Conservation (phyloP, 2,329 filamentous ascomycete species). For the Aspergillus pseudotamarii region DNA sequence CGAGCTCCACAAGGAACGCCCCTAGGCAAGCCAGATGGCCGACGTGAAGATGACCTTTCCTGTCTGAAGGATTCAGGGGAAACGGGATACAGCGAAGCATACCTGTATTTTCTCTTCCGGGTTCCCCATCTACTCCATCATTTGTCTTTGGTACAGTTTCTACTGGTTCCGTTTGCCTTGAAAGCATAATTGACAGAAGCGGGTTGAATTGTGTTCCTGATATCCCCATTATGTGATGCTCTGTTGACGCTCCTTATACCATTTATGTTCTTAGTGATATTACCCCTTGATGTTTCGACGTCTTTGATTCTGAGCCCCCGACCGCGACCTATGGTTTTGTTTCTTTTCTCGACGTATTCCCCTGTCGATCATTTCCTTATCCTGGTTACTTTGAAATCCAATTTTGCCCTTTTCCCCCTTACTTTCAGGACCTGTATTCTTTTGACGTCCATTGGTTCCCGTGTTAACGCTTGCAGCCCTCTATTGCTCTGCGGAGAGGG, state of each 20-base stretch:
- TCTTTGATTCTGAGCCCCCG: constrained; percentile 9
- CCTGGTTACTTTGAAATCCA: not conserved
- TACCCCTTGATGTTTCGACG: constrained; percentile 14
- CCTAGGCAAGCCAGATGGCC: not conserved
- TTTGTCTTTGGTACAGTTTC: constrained; percentile 10
- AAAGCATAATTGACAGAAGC: constrained; percentile 14
- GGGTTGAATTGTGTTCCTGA: constrained; percentile 9
- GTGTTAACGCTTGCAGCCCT: not conserved
- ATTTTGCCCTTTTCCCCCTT: not conserved
- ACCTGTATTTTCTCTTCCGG: not conserved
- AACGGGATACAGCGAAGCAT: not conserved
- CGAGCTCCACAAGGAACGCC: constrained; percentile 3
- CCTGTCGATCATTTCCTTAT: not conserved
- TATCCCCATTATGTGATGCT: not conserved
- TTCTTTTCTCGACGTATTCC: not conserved
- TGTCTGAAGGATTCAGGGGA: not conserved
- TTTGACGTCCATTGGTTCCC: not conserved
- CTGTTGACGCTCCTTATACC: constrained; percentile 25
- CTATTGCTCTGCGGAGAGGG: not conserved
- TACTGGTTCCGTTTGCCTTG: constrained; percentile 5
- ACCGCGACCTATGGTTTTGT: not conserved
- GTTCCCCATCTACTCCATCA: not conserved
- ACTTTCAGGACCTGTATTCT: not conserved
- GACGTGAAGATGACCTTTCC: not conserved
- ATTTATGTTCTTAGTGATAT: constrained; percentile 22